Base-by-base conservation (phyloP, 805 yeast species). In the Yarrowia sp. region DNA sequence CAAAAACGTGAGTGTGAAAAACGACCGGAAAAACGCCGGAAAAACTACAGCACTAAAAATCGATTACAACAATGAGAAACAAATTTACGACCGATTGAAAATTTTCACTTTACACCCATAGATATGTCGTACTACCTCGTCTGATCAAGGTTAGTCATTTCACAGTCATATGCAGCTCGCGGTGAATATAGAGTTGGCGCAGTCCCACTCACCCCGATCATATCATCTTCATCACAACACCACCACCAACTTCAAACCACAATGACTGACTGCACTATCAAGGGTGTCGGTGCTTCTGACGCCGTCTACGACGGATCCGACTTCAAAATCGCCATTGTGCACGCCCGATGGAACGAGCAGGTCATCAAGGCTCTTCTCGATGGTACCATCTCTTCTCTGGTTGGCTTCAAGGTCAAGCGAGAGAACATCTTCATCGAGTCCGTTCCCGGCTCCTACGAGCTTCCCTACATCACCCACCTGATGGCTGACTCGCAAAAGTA, bases 401-500 rank as follows among this genome's bases (percentile, higher is more conserved):
- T 71, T 51, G 82, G 81, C 48, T 77, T 88, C 65, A 92, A 92
- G 32, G 98, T 95, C 33, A 76, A 79, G 70, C 86, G 86, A 69
- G 87, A 84, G 68, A 90, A 92, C 77, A 92, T 95, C 68, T 74
- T 84, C 65, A 78, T 92, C 64, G 95, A 91, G 76, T 80, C 92
- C 8, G 96, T 95, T 18, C 99, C 99, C 9, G 99, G 99, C 36
- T 87, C 96, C 10, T 95, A 86, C 74, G 99, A 95, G 79, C 81
- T 95, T 68, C 99, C 99, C 14, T 89, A 80, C 74, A 98, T 91
- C 39, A 80, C 91, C 33, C 80, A 83, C 75, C 65, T 76, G 67
- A 28, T 41, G 41, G 66, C 68, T 17, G 63, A 65, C 33, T 47
- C 65, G 32, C 57, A 65, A 42, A 64, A 66, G 42, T 69, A 68